A percentile compares a stretch with the other conserved stretches of the same genome.
phyloP scores from a whole-genome alignment of 2,329 filamentous ascomycete species.

The Aspergillus fischeri region DNA sequence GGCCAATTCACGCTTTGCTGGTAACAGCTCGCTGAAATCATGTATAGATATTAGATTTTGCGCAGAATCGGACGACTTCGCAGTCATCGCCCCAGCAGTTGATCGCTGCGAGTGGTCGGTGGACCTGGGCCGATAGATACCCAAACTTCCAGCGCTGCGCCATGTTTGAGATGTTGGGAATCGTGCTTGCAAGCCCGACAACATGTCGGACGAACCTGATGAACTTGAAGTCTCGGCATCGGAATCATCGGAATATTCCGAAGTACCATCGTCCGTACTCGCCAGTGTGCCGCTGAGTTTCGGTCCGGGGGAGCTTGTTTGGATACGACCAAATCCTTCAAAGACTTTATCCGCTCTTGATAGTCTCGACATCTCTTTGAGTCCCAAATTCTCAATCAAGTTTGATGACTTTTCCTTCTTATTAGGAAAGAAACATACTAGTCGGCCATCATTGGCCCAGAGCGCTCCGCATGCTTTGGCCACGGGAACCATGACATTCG shows the following conservation, averaged over 20 bases:
- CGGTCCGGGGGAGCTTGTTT: conserved; percentile 48
- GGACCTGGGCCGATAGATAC: conserved; percentile 54
- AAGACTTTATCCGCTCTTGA: conserved; percentile 53
- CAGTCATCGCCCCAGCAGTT: conserved; percentile 56
- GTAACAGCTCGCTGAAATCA: conserved; percentile 66
- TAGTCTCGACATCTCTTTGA: conserved; percentile 46
- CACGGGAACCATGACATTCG: conserved; percentile 62
- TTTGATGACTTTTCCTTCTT: conserved; percentile 49
- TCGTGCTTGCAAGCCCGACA: conserved; percentile 44
- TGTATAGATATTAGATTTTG: conserved; percentile 73
- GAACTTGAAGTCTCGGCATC: conserved; percentile 60
- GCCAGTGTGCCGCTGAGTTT: conserved; percentile 40
- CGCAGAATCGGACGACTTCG: conserved; percentile 39
- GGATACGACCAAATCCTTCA: conserved; percentile 60
- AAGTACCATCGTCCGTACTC: conserved; percentile 41
- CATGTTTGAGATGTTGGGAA: conserved; percentile 50
- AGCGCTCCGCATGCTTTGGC: conserved; percentile 56
- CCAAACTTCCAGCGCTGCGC: conserved; percentile 46
- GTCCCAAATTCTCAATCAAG: conserved; percentile 46
- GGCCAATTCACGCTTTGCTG: conserved; percentile 73
- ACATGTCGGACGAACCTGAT: conserved; percentile 42
- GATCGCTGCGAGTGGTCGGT: conserved; percentile 47
- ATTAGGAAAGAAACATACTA: conserved; percentile 56
- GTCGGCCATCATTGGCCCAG: conserved; percentile 55
- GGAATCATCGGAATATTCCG: conserved; percentile 45